phyloP scores from a whole-genome alignment of 768 basidiomycete species.

The Trametes meyenii region DNA sequence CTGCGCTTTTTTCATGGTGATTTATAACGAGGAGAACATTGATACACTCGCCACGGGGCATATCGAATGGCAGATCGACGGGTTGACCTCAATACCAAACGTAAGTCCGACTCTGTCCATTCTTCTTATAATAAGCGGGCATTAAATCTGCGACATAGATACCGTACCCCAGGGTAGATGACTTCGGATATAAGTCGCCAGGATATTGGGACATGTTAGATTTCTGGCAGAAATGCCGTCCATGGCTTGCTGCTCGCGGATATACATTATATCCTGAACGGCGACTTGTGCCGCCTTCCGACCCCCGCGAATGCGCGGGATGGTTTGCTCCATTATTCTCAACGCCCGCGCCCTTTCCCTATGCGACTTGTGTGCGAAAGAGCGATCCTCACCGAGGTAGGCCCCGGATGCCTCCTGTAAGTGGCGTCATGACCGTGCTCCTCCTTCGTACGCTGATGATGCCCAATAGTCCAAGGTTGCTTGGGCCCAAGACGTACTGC shows the following conservation, averaged over 20 bases:
- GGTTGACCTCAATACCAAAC: not conserved
- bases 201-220: not conserved
- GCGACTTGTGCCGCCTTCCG: too few relatives aligned
- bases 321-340: not conserved
- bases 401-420: not conserved
- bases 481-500: not conserved
- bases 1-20: not conserved
- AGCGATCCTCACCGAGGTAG: not conserved
- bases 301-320: not conserved
- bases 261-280: not conserved
- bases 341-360: not conserved
- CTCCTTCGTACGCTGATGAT: not conserved
- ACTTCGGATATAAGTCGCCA: not conserved
- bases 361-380: not conserved
- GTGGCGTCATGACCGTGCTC: not conserved
- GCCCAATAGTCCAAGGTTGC: not conserved
- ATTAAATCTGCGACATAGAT: not conserved
- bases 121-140: not conserved
- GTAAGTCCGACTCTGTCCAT: not conserved
- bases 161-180: not conserved
- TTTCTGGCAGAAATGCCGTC: not conserved
- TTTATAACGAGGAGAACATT: not conserved
- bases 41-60: not conserved
- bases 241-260: not conserved
- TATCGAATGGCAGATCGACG: not conserved